phyloP scores from a whole-genome alignment of 176 grass and related monocot genomes.

The Ananas comosus region DNA sequence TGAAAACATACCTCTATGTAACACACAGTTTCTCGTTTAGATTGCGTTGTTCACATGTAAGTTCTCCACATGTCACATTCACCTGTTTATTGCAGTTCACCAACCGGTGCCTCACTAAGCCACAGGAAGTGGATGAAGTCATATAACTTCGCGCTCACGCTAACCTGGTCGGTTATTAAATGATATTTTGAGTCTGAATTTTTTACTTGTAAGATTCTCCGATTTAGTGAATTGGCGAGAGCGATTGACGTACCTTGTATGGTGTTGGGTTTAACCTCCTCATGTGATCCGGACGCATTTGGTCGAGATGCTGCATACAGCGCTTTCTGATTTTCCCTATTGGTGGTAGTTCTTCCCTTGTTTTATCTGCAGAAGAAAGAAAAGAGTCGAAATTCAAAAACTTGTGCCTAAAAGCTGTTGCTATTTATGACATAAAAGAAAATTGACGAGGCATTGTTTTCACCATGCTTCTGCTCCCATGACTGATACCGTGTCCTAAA shows the following conservation, averaged over 20 bases:
- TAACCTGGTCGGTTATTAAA: constrained; percentile 48
- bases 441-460: too few relatives aligned
- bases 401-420: not conserved
- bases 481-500: too few relatives aligned
- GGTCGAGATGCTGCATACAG: constrained; percentile 52
- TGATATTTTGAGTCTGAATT: not conserved
- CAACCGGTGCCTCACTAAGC: constrained; percentile 80
- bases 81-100: constrained; percentile 57
- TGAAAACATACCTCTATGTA: too few relatives aligned
- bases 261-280: constrained; percentile 91
- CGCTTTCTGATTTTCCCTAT: constrained; percentile 41
- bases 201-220: not conserved
- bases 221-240: constrained; percentile 10
- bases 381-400: not conserved
- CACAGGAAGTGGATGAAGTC: constrained; percentile 98
- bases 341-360: constrained; percentile 60
- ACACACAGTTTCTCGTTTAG: too few relatives aligned
- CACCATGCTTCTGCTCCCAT: too few relatives aligned
- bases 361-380: constrained; percentile 26
- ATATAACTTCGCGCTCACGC: constrained; percentile 69
- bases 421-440: not conserved
- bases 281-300: constrained; percentile 81
- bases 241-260: constrained; percentile 53
- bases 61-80: not conserved
- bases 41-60: too few relatives aligned